Evolutionary conservation across 2,329 filamentous ascomycete genomes (phyloP).

Genomic region (Gaeumannomyces tritici): DNA sequence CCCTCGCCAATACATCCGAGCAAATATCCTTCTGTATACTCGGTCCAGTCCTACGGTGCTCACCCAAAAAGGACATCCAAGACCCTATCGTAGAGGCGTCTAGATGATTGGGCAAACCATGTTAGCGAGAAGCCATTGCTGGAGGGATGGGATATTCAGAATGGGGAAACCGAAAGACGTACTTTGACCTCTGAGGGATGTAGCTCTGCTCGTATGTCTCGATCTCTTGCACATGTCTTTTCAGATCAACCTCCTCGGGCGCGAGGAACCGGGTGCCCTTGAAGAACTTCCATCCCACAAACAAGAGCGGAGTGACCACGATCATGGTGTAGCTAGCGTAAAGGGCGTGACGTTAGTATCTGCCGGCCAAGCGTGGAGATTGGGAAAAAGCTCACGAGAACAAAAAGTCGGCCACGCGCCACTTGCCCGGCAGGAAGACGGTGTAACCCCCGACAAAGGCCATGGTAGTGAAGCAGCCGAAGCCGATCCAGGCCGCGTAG

Average conservation of each 20-base stretch:
- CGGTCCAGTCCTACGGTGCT: background rate
- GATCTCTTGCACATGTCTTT: conserved; percentile 50
- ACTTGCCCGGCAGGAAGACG: conserved; percentile 27
- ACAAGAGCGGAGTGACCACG: conserved; percentile 33
- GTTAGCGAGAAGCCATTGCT: background rate
- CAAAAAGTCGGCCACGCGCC: conserved; percentile 20
- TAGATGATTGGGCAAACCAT: background rate
- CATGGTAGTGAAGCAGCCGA: conserved; percentile 36
- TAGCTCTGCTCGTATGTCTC: conserved; percentile 30
- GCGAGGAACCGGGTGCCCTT: conserved; percentile 49
- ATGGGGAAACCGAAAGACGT: background rate
- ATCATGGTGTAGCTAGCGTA: conserved; percentile 23
- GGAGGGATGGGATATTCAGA: background rate
- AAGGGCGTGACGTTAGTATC: too few relatives aligned
- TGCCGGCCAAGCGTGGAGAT: too few relatives aligned
- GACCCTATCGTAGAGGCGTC: background rate
- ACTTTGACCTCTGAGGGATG: conserved; percentile 9
- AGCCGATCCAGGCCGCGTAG: conserved; percentile 38
- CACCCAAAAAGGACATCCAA: background rate
- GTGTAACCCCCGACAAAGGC: conserved; percentile 48
- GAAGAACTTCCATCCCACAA: conserved; percentile 55
- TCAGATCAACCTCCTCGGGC: conserved; percentile 49
- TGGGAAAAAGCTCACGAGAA: conserved; percentile 17
- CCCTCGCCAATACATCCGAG: background rate
- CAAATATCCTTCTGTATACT: background rate